Base-by-base conservation (phyloP, 75 land plant genomes). In the Azolla pinnata region DNA sequence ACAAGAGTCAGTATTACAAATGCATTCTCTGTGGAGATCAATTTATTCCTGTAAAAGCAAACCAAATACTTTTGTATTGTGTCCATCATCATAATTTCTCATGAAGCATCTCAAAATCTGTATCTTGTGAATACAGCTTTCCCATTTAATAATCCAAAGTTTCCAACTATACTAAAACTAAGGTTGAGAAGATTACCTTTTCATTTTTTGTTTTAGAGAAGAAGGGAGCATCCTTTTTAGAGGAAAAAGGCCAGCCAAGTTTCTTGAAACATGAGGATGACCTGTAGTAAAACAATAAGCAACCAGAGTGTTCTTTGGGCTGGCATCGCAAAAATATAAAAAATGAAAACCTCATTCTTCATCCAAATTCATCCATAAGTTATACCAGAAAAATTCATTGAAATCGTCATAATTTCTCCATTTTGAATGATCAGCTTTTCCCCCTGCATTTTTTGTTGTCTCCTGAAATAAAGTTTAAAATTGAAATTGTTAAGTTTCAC, bases 171-270 rank as follows among this genome's bases (percentile, higher is more conserved):
- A n/a, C n/a, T n/a, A n/a, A n/a, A n/a, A n/a, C n/a, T n/a, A n/a
- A n/a, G n/a, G n/a, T n/a, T n/a, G n/a, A n/a, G n/a, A n/a, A n/a
- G n/a, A n/a, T n/a, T n/a, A n/a, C n/a, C n/a, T n/a, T n/a, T n/a
- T n/a, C n/a, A n/a, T n/a, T 77, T 70, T 8, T 0, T 16, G 26
- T 82, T 66, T n/a, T n/a, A n/a, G n/a, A n/a, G n/a, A n/a, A n/a
- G 69, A 88, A 88, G 12, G 63, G 4, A 42, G 85, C 69, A 30
- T 75, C 72, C 57, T n/a, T n/a, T n/a, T n/a, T n/a, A n/a, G n/a
- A n/a, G n/a, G n/a, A n/a, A n/a, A 76, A 70, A 7, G 89, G 89
- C 93, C 93, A 88, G 19, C 44, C 29, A 61, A 88, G 60, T 61
- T 85, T 71, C 27, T 52, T 52, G 62, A 88, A 75, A 48, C 93